Conservation (phyloP, 2,329 filamentous ascomycete genomes). For the Penicillium capsulatum region DNA sequence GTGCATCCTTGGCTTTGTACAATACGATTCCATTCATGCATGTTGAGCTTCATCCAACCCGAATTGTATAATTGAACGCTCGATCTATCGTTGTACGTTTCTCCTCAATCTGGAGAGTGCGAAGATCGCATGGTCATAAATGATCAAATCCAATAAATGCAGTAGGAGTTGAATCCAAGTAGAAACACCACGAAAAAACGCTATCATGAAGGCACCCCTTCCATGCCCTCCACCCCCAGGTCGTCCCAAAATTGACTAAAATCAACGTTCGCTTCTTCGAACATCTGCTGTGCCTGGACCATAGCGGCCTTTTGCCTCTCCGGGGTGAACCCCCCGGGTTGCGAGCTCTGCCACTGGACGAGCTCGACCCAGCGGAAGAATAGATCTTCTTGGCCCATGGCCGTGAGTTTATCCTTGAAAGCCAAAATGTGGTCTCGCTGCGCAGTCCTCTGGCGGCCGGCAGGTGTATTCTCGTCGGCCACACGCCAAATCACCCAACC, state of each 20-base stretch:
- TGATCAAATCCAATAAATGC: no score
- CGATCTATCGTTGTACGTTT: no score
- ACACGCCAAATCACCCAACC: constrained; percentile 65
- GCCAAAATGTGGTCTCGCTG: constrained; percentile 65
- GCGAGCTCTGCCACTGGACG: constrained; percentile 78
- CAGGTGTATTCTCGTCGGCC: constrained; percentile 52
- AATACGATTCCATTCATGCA: no score
- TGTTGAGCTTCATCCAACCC: no score
- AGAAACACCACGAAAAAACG: no score
- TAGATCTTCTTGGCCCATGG: constrained; percentile 77
- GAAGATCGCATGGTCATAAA: no score
- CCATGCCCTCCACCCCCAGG: constrained; percentile 56
- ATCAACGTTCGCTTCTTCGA: constrained; percentile 69
- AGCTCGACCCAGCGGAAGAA: constrained; percentile 94
- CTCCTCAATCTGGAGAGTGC: no score
- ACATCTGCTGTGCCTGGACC: constrained; percentile 69
- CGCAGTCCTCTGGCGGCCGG: constrained; percentile 35
- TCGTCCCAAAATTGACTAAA: constrained; percentile 77
- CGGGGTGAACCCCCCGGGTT: constrained; percentile 70
- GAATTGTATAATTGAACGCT: no score
- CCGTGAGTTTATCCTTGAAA: constrained; percentile 71
- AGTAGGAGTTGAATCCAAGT: background rate
- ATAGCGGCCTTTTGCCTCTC: constrained; percentile 70
- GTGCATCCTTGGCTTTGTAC: background rate
- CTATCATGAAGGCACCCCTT: constrained; percentile 16